Conservation (phyloP, 2,329 filamentous ascomycete genomes). For the Ceratocystis huliohia region DNA sequence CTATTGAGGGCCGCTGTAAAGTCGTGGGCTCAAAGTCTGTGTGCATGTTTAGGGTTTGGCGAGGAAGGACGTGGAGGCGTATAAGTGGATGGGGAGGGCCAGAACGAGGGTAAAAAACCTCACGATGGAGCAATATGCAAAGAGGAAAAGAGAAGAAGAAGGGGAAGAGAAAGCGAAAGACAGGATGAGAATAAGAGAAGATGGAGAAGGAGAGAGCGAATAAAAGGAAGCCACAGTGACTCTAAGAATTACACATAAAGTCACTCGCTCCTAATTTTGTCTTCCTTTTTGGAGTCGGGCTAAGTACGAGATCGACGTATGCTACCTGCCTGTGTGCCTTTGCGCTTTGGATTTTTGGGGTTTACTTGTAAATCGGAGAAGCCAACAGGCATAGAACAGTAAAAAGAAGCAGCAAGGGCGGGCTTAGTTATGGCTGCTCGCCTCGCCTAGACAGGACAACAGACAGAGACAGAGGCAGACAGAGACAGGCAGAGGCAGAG, state of each 20-base stretch:
- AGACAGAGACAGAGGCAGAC: not conserved
- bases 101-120: not conserved
- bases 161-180: not conserved
- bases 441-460: not conserved
- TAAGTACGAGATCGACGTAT: conserved; percentile 3
- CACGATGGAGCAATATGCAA: not conserved
- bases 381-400: not conserved
- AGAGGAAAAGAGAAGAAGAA: not conserved
- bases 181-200: not conserved
- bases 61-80: not conserved
- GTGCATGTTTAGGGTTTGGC: conserved; percentile 5
- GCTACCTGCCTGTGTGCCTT: not conserved
- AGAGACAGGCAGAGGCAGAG: not conserved
- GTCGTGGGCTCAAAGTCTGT: conserved; percentile 1
- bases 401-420: not conserved
- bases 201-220: not conserved
- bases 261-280: not conserved
- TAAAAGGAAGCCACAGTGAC: not conserved
- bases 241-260: not conserved
- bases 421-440: too few species aligned
- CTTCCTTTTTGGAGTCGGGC: not conserved
- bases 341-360: not conserved
- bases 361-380: not conserved
- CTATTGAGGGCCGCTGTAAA: not conserved
- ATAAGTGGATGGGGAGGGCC: not conserved